A percentile compares a stretch with the other conserved stretches of the same genome.
Evolutionary conservation across 768 basidiomycete species (phyloP).

Genomic region (Mycena galericulata): DNA sequence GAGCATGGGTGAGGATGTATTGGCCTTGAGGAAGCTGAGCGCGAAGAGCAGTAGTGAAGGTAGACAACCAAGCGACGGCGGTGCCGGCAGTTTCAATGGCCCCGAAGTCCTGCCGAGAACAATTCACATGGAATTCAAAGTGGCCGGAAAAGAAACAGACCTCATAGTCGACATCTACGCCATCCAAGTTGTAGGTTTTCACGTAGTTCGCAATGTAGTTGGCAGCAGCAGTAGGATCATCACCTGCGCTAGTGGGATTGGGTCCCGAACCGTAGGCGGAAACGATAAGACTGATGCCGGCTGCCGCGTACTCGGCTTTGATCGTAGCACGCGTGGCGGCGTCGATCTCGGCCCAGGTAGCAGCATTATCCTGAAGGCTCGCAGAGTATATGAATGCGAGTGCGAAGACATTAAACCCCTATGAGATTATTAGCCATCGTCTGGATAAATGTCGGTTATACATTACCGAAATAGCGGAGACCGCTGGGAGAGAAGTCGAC

Average conservation of each 20-base stretch:
- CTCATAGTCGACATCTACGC: constrained; percentile 72
- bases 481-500: constrained; percentile 21
- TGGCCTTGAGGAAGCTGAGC: constrained; percentile 39
- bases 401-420: constrained; percentile 33
- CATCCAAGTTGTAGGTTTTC: constrained; percentile 61
- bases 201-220: constrained; percentile 67
- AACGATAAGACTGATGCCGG: constrained; percentile 72
- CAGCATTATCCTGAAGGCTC: constrained; percentile 28
- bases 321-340: constrained; percentile 49
- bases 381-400: constrained; percentile 26
- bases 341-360: constrained; percentile 17
- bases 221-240: constrained; percentile 72
- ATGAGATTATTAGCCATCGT: constrained; percentile 14
- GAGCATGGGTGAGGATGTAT: constrained; percentile 53
- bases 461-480: constrained; percentile 5
- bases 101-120: constrained; percentile 56
- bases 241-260: constrained; percentile 65
- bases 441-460: constrained; percentile 3
- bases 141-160: constrained; percentile 31
- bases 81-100: constrained; percentile 58
- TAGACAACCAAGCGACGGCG: constrained; percentile 57
- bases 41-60: constrained; percentile 42
- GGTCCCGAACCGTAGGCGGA: constrained; percentile 72
- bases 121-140: constrained; percentile 9
- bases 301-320: constrained; percentile 63